These are phyloP conservation scores for Microbotryum silenes-acaulis DNA, from an alignment of 1,284 basidiomycete genomes.

Conservation along the genomic window DNA sequence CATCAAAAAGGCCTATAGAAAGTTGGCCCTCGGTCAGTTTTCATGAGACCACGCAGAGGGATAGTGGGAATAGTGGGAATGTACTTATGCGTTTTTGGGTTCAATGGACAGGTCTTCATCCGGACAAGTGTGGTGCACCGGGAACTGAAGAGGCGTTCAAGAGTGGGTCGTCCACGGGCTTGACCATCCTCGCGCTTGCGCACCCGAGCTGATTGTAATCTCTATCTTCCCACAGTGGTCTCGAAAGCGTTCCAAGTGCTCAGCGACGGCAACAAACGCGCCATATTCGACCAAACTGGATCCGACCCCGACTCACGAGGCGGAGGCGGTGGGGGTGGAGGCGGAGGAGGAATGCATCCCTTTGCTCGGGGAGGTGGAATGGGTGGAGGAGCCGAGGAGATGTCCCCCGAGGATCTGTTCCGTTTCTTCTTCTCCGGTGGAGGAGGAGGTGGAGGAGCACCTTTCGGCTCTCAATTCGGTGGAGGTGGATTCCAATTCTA, in stretches of 20 bases:
- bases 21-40: slow-evolving; percentile 51
- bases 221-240: slow-evolving; percentile 58
- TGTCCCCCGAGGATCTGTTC: slow-evolving; percentile 93
- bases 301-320: slow-evolving; percentile 75
- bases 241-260: slow-evolving; percentile 55
- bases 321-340: slow-evolving; percentile 39
- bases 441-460: slow-evolving; percentile 44
- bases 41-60: background rate
- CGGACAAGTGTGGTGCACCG: slow-evolving; percentile 60
- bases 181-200: background rate
- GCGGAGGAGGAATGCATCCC: slow-evolving; percentile 32
- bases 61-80: background rate
- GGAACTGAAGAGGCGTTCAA: slow-evolving; percentile 99
- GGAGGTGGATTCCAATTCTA: slow-evolving; percentile 37
- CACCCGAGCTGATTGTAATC: background rate
- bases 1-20: slow-evolving; percentile 94
- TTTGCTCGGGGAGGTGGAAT: slow-evolving; percentile 40
- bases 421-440: slow-evolving; percentile 96
- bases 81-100: too few relatives aligned
- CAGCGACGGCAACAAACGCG: slow-evolving; percentile 75
- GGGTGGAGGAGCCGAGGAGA: slow-evolving; percentile 55
- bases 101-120: slow-evolving; percentile 18
- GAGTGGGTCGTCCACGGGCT: slow-evolving; percentile 50
- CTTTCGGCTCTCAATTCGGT: slow-evolving; percentile 49
- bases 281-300: slow-evolving; percentile 77